A percentile compares a stretch with the other conserved stretches of the same genome.
These are phyloP conservation scores for Microcera coccophila DNA, from an alignment of 2,329 filamentous ascomycete genomes.

Conservation along the genomic window DNA sequence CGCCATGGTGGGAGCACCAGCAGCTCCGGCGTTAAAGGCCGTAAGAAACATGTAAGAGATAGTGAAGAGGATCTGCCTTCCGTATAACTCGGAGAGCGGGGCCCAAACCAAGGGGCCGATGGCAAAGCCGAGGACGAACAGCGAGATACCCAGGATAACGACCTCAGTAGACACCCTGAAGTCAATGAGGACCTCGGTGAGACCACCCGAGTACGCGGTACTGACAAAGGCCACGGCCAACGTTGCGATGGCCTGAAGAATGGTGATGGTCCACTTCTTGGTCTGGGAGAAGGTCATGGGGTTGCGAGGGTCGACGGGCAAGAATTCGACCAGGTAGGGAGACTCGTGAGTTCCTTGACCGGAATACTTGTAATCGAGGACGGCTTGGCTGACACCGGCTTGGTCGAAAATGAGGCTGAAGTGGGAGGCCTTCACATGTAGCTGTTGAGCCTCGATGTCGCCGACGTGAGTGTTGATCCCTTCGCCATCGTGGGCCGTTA, in stretches of 20 bases:
- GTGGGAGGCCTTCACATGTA: conserved; percentile 38
- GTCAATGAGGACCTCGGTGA: conserved; percentile 49
- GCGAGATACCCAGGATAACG: conserved; percentile 58
- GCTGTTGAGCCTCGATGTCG: conserved; percentile 42
- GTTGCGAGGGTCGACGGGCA: conserved; percentile 63
- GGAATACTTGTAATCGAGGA: conserved; percentile 52
- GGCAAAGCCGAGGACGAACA: conserved; percentile 61
- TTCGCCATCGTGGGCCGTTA: conserved; percentile 22
- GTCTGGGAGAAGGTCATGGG: conserved; percentile 54
- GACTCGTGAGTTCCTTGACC: conserved; percentile 63
- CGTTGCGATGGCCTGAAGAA: conserved; percentile 61
- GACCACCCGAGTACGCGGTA: conserved; percentile 61
- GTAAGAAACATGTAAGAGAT: conserved; percentile 55
- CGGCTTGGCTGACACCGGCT: conserved; percentile 52
- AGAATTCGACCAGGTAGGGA: conserved; percentile 66
- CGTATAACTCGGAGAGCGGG: conserved; percentile 61
- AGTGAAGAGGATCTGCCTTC: conserved; percentile 57
- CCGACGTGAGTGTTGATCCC: conserved; percentile 27
- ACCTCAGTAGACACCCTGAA: conserved; percentile 52
- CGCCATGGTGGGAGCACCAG: conserved; percentile 54
- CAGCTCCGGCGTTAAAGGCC: conserved; percentile 58
- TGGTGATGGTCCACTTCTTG: conserved; percentile 64
- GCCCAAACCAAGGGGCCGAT: conserved; percentile 64
- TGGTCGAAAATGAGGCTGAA: conserved; percentile 55
- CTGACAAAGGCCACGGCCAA: conserved; percentile 68